phyloP scores from a whole-genome alignment of 1,139 yeast species.

The Geotrichum restrictum region DNA sequence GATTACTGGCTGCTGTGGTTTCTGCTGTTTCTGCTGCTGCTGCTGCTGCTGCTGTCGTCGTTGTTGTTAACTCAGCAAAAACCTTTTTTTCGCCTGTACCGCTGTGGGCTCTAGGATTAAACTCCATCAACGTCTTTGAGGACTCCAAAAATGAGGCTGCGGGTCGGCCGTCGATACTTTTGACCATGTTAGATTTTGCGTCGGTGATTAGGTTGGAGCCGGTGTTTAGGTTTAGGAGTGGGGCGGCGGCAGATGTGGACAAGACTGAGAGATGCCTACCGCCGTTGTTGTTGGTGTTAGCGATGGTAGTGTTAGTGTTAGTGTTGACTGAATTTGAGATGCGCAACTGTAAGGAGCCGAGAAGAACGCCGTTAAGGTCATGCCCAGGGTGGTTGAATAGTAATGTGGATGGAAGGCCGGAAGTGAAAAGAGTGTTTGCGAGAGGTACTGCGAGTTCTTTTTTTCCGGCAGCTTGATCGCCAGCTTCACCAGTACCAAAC shows the following conservation, averaged over 20 bases:
- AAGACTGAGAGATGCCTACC: neutral
- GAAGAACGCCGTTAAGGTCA: neutral
- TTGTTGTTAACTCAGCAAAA: constrained; percentile 34
- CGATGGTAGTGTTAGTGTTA: too few species aligned
- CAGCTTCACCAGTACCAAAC: neutral
- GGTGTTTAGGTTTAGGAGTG: constrained; percentile 29
- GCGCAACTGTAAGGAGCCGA: neutral
- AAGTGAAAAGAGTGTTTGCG: constrained; percentile 35
- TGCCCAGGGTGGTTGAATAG: constrained; percentile 23
- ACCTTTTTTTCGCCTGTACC: constrained; percentile 34
- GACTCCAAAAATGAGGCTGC: constrained; percentile 53
- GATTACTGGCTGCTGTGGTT: too few species aligned
- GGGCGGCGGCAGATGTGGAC: constrained; percentile 17
- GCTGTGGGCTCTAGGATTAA: constrained; percentile 40
- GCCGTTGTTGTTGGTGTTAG: too few species aligned
- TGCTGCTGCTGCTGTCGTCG: neutral
- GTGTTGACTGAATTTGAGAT: too few species aligned
- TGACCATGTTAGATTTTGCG: constrained; percentile 51
- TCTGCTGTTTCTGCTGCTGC: neutral
- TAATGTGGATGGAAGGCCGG: constrained; percentile 3
- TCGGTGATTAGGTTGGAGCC: constrained; percentile 42
- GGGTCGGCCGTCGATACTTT: constrained; percentile 46
- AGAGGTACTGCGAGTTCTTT: constrained; percentile 30
- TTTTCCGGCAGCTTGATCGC: neutral
- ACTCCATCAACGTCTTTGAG: constrained; percentile 44